These are phyloP conservation scores for Thielaviopsis populi DNA, from an alignment of 2,329 filamentous ascomycete genomes.

Conservation along the genomic window DNA sequence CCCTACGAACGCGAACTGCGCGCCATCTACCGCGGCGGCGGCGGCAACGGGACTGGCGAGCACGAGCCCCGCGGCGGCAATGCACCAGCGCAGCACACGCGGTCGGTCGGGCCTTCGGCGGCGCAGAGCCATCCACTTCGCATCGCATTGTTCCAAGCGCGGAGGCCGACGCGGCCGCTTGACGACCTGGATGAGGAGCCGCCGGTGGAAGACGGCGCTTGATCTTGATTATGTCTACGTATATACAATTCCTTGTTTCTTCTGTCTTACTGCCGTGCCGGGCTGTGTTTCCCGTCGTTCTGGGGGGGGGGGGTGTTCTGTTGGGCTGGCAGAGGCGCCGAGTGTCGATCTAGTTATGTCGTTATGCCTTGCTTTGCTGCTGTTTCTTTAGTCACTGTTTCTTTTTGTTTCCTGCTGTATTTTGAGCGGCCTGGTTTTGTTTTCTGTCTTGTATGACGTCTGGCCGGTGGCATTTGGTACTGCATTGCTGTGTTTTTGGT, in stretches of 20 bases:
- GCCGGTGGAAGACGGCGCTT: neutral
- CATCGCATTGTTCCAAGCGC: slow-evolving; percentile 12
- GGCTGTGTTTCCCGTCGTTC: neutral
- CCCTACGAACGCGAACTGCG: slow-evolving; percentile 28
- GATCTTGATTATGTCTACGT: slow-evolving; percentile 5
- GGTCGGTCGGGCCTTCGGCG: neutral
- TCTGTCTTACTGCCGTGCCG: neutral
- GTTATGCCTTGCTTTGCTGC: slow-evolving; percentile 5
- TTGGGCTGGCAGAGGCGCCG: neutral
- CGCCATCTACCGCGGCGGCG: slow-evolving; percentile 16
- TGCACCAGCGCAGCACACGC: neutral
- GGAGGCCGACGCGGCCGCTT: slow-evolving; percentile 5
- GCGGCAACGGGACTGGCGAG: slow-evolving; percentile 17
- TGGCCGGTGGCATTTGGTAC: neutral
- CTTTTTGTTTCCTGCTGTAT: neutral
- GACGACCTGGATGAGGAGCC: slow-evolving; percentile 14
- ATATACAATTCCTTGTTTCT: slow-evolving; percentile 9
- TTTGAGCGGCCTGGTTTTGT: neutral
- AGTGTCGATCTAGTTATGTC: neutral
- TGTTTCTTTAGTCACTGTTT: neutral
- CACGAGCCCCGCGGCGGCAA: neutral
- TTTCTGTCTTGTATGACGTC: neutral
- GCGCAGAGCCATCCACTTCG: slow-evolving; percentile 5
- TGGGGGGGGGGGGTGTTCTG: neutral
- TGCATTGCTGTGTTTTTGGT: neutral